Evolutionary conservation across 345 rosid genomes (phyloP).

Genomic region (Hirschfeldia incana): DNA sequence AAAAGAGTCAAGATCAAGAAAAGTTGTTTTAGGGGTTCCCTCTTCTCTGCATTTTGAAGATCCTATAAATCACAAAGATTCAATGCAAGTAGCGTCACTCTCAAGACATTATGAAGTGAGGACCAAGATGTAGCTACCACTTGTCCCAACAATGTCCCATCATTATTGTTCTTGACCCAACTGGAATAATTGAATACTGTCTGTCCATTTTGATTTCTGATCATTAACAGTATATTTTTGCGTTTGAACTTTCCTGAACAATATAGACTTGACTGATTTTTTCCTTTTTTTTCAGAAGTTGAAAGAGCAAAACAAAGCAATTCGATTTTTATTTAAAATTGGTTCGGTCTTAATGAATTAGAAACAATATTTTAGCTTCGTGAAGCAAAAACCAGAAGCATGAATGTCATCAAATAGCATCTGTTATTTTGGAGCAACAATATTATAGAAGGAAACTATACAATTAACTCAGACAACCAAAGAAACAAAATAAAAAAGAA

Average conservation of each 20-base stretch:
- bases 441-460: slow-evolving; percentile 19
- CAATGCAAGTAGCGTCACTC: not conserved
- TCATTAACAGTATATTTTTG: not conserved
- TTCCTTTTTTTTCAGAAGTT: not conserved
- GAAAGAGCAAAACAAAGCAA: not conserved
- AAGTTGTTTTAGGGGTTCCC: not conserved
- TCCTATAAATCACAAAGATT: not conserved
- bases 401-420: not conserved
- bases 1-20: not conserved
- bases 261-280: too few relatives aligned
- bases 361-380: not conserved
- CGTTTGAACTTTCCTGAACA: not conserved
- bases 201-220: not conserved
- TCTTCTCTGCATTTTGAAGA: not conserved
- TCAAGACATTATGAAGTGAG: not conserved
- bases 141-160: not conserved
- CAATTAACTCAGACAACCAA: slow-evolving; percentile 24
- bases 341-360: not conserved
- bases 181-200: not conserved
- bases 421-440: not conserved
- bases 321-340: not conserved
- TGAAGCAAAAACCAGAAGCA: not conserved
- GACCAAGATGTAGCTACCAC: not conserved
- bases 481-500: not conserved
- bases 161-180: not conserved